Evolutionary conservation across 768 basidiomycete genomes (phyloP).

Genomic region (Chalciporus piperatus): DNA sequence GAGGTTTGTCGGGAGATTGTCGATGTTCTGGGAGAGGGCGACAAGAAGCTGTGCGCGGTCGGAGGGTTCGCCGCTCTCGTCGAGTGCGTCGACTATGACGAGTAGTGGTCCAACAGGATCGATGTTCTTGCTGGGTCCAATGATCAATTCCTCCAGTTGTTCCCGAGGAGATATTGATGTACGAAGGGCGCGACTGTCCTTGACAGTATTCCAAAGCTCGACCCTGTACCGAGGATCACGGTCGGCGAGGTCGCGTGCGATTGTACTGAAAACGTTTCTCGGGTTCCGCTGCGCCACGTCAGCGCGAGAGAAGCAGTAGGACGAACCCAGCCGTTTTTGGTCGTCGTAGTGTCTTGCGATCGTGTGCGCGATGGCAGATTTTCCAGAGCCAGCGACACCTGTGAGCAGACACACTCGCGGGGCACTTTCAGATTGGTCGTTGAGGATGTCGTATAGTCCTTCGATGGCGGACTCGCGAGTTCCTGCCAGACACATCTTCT

Average conservation of each 20-base stretch:
- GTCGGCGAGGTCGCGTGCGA: conserved; percentile 24
- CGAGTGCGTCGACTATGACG: conserved; percentile 28
- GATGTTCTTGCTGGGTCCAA: conserved; percentile 12
- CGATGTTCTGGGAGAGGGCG: too few relatives aligned
- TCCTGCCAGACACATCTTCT: too few relatives aligned
- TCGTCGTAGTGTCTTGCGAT: conserved; percentile 8
- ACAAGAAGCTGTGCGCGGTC: conserved; percentile 5
- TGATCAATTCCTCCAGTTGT: conserved; percentile 22
- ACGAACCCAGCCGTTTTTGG: conserved; percentile 16
- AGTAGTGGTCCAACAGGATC: conserved; percentile 21
- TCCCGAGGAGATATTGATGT: neutral
- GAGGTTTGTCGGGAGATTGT: too few relatives aligned
- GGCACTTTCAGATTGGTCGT: neutral
- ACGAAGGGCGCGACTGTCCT: conserved; percentile 4
- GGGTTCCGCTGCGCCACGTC: neutral
- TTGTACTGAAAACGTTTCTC: conserved; percentile 20
- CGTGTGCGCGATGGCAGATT: too few relatives aligned
- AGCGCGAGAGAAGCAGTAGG: conserved; percentile 14
- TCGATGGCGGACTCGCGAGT: too few relatives aligned
- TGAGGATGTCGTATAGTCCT: too few relatives aligned
- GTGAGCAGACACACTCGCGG: too few relatives aligned
- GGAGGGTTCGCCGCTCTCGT: conserved; percentile 10
- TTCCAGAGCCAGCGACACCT: too few relatives aligned
- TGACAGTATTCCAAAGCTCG: conserved; percentile 2
- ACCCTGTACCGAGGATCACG: conserved; percentile 12